Base-by-base conservation (phyloP, 2,329 filamentous ascomycete species). In the Paramyrothecium roridum region DNA sequence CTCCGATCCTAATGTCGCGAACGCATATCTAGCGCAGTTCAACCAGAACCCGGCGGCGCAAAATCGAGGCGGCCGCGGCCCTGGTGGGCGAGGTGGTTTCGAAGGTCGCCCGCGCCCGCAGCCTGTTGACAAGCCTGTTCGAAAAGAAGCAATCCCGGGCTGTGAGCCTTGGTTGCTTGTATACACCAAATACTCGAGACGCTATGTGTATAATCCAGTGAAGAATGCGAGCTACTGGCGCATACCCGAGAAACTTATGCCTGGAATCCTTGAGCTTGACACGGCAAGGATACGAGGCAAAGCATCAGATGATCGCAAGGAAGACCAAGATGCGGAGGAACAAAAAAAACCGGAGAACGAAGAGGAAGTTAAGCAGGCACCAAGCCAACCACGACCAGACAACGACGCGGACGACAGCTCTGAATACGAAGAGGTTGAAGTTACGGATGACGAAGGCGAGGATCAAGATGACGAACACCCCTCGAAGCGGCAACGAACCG, bases 221-320 rank as follows among this genome's bases (percentile, higher is more conserved):
- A 96, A 93, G 61, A 90, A 93, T 40, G 82, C 92, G 62, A 98
- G 93, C 71, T 92, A 92, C 71, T 99, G 96, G 95, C 91, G 91
- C 65, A 95, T 97, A 64, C 95, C 95, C 0, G 85, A 91, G 54
- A 88, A 95, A 69, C 80, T 99, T 37, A 87, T 93, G 81, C 86
- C 88, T 57, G 91, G 85, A 16, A 90, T 95, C 53, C 62, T 87
- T 52, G 81, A 85, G 59, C 76, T 91, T 54, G 91, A 96, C 70
- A 85, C 88, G 68, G 85, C 87, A 61, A 83, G 84, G 56, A 87
- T 87, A 73, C 76, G 84, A 74, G 73, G 81, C 65, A 83, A 86
- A 74, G 78, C 77, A 0, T 67, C 65, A 0, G 55, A 59, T 22
- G 63, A 54, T 7, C 54, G 50, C 10, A 13, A 30, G 22, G 51